These are phyloP conservation scores for Hura crepitans DNA, from an alignment of 441 rosid genomes.

Conservation along the genomic window DNA sequence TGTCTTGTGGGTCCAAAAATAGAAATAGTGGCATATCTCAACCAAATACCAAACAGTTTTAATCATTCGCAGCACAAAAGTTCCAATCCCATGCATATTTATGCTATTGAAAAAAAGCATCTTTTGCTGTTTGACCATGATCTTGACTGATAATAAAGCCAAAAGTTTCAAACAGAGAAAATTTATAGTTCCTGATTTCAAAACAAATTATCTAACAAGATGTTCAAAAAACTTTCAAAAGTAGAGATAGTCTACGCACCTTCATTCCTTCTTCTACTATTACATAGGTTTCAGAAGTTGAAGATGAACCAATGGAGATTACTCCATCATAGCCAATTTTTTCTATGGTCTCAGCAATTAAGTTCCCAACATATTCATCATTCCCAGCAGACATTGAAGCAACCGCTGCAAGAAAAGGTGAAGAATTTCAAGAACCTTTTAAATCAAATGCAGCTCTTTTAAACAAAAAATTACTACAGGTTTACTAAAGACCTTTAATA, in stretches of 20 bases:
- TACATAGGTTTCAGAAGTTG: constrained; percentile 65
- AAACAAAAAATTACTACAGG: not conserved
- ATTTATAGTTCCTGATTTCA: not conserved
- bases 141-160: not conserved
- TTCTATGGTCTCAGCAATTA: constrained; percentile 72
- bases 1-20: not conserved
- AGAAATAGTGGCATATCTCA: not conserved
- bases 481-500: constrained; percentile 51
- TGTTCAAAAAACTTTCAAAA: constrained; percentile 4
- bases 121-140: not conserved
- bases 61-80: not conserved
- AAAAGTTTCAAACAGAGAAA: not conserved
- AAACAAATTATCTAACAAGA: not conserved
- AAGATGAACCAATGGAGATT: constrained; percentile 70
- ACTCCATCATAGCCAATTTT: constrained; percentile 89
- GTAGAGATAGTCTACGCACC: constrained; percentile 41
- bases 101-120: not conserved
- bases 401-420: constrained; percentile 48
- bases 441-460: not conserved
- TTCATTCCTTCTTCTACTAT: constrained; percentile 87
- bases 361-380: constrained; percentile 66
- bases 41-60: constrained; percentile 3
- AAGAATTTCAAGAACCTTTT: constrained; percentile 3
- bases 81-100: not conserved
- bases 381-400: constrained; percentile 94